phyloP scores from a whole-genome alignment of 2,329 filamentous ascomycete genomes.

The Ophiostoma quercus region DNA sequence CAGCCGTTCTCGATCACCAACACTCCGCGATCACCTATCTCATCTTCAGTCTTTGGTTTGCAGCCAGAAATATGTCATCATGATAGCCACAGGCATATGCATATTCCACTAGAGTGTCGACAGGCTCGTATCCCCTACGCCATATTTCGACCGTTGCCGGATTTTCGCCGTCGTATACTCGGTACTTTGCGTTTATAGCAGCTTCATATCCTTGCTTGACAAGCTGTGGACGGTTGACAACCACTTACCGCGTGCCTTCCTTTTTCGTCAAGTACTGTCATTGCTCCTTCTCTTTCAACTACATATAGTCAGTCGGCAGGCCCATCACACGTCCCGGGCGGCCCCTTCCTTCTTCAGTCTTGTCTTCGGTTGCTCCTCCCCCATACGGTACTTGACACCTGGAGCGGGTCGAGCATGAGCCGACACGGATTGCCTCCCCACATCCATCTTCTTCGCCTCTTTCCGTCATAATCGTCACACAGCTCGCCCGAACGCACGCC shows the following conservation, averaged over 20 bases:
- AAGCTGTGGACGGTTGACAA: background rate
- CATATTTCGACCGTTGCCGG: background rate
- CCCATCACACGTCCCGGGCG: background rate
- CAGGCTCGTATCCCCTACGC: background rate
- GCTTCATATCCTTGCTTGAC: background rate
- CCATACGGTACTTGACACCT: background rate
- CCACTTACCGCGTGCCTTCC: background rate
- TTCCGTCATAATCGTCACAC: background rate
- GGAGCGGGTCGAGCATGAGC: background rate
- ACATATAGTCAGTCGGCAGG: background rate
- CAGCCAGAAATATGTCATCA: background rate
- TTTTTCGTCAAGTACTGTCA: background rate
- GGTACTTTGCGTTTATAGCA: background rate
- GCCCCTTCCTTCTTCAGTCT: background rate
- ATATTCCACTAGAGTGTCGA: background rate
- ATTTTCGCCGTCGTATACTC: background rate
- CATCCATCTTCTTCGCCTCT: background rate
- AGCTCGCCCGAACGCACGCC: background rate
- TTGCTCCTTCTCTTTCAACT: background rate
- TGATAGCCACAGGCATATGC: background rate
- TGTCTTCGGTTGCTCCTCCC: background rate
- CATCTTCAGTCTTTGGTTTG: background rate
- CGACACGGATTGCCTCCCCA: background rate
- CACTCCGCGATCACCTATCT: background rate
- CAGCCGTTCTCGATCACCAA: background rate